Base-by-base conservation (phyloP, 2,329 filamentous ascomycete genomes). In the Fusarium sp. region DNA sequence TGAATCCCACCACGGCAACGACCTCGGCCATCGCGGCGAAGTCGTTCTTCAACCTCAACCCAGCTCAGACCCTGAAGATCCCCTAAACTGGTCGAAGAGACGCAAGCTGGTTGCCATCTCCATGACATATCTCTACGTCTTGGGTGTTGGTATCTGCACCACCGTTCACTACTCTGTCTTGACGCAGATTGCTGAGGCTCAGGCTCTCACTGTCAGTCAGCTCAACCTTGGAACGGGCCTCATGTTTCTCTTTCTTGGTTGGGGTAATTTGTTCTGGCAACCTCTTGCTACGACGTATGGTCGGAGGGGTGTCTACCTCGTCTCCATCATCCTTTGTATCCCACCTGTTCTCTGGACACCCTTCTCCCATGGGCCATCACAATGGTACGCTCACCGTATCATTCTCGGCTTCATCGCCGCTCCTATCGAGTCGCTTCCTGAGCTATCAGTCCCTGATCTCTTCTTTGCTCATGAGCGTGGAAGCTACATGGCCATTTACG, bases 281-380 rank as follows among this genome's bases (percentile, higher is more conserved):
- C 87, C 88, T 4, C 75, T 89, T 33, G 87, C 87, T 0, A 76
- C 89, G 20, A 85, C 85, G 57, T 88, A 87, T 69, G 88, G 88
- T n/a, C 85, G 87, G 65, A 82, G 87, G 6, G 81, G 83, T 1
- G 83, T 86, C 2, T 89, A 88, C 64, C 76, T 88, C 3, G 74
- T 86, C 37, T 85, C 83, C 2, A 79, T 79, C 54, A 25, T 59
- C n/a, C 62, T 84, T 17, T 79, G 52, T 6, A 57, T 57, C 32
- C 52, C 52, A 4, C 52, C 52, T 2, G 32, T 57, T 6, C 52
- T 57, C 20, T 57, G 52, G 52, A 57, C 52, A 9, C 52, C 52
- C n/a, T 57, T 57, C 14, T 57, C 52, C 76, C 54, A 80, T 73
- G 14, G 71, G 79, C 37, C 71, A 83, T 76, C 78, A 8, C 32